These are phyloP conservation scores for Wickerhamiella dianesei DNA, from an alignment of 805 yeast species.

Conservation along the genomic window DNA sequence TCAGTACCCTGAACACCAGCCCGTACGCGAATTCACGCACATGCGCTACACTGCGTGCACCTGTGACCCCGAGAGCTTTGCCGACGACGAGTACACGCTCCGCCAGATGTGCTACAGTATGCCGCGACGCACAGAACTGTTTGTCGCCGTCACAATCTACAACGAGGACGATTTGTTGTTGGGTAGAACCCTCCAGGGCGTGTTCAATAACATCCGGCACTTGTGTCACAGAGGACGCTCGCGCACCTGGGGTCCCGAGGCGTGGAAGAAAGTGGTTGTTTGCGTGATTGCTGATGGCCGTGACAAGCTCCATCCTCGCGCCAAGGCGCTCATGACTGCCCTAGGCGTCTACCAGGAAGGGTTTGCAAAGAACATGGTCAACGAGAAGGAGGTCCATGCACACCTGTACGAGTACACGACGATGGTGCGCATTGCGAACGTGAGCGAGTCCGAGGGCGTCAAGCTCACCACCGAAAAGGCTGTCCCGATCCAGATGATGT, in stretches of 20 bases:
- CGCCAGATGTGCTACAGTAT: slow-evolving; percentile 68
- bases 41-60: slow-evolving; percentile 94
- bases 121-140: slow-evolving; percentile 71
- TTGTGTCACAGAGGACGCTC: slow-evolving; percentile 50
- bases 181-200: slow-evolving; percentile 80
- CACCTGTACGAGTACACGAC: slow-evolving; percentile 92
- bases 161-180: slow-evolving; percentile 74
- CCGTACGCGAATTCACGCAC: slow-evolving; percentile 57
- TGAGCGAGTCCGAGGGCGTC: slow-evolving; percentile 39
- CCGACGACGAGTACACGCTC: slow-evolving; percentile 50
- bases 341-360: slow-evolving; percentile 92
- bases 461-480: slow-evolving; percentile 51
- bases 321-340: slow-evolving; percentile 70
- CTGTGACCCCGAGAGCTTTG: slow-evolving; percentile 70
- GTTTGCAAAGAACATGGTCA: slow-evolving; percentile 81
- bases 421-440: slow-evolving; percentile 67
- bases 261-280: slow-evolving; percentile 90
- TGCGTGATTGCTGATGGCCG: slow-evolving; percentile 88
- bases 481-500: slow-evolving; percentile 75
- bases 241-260: slow-evolving; percentile 82
- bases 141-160: slow-evolving; percentile 80
- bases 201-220: slow-evolving; percentile 72
- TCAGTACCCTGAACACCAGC: slow-evolving; percentile 37
- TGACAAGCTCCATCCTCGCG: slow-evolving; percentile 60
- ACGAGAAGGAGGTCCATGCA: slow-evolving; percentile 64